Conservation (phyloP, 176 grass and related monocot species). For the barley (Hordeum vulgare) region DNA sequence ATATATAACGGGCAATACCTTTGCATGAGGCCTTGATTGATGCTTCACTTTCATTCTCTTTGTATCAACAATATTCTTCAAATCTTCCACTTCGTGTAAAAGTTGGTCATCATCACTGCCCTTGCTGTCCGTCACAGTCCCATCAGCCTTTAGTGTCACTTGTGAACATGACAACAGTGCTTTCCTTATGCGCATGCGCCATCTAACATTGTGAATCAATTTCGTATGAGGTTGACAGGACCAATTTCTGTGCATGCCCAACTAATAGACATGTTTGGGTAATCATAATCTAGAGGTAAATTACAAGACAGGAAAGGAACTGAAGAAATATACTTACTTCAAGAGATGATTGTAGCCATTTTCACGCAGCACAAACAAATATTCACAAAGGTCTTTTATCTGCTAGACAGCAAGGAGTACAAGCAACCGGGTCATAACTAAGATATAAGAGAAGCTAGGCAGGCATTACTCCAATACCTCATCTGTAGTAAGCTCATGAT, state of each 20-base stretch:
- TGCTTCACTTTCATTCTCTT: conserved; percentile 65
- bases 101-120: conserved; percentile 54
- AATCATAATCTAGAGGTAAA: neutral
- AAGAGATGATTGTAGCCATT: conserved; percentile 89
- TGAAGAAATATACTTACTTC: conserved; percentile 39
- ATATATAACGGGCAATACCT: conserved; percentile 32
- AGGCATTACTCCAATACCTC: too few species aligned
- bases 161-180: conserved; percentile 27
- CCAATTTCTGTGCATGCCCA: neutral
- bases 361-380: conserved; percentile 78
- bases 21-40: conserved; percentile 59
- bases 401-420: too few species aligned
- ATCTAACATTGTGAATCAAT: conserved; percentile 36
- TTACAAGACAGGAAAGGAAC: neutral
- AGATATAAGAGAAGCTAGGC: too few species aligned
- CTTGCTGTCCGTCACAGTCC: conserved; percentile 12
- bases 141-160: conserved; percentile 20
- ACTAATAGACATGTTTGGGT: conserved; percentile 11
- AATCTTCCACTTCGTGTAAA: conserved; percentile 84
- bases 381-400: conserved; percentile 59
- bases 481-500: too few species aligned
- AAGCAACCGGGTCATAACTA: too few species aligned
- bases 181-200: conserved; percentile 64
- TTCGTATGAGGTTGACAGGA: neutral
- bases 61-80: conserved; percentile 56